phyloP scores from a whole-genome alignment of 768 basidiomycete genomes.

The Suillus plorans region DNA sequence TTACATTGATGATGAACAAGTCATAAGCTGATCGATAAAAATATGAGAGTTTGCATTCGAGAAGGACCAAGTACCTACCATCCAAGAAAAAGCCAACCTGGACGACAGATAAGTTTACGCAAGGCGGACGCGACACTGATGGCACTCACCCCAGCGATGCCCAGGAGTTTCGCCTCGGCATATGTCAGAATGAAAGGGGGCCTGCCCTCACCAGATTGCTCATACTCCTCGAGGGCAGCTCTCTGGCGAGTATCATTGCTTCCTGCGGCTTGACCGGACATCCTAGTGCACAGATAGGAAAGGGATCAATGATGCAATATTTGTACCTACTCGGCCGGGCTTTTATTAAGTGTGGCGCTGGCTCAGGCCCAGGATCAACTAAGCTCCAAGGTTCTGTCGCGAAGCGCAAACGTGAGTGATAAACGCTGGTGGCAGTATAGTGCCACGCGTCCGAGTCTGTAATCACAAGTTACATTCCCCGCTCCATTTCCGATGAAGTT shows the following conservation, averaged over 20 bases:
- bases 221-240: constrained; percentile 25
- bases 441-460: too few species aligned
- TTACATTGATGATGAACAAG: constrained; percentile 67
- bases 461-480: too few species aligned
- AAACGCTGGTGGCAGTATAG: too few species aligned
- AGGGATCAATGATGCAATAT: not conserved
- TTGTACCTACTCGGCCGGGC: too few species aligned
- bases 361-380: not conserved
- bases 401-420: too few species aligned
- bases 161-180: constrained; percentile 58
- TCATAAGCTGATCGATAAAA: constrained; percentile 54
- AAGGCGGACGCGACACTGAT: not conserved
- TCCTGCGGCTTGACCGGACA: not conserved
- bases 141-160: constrained; percentile 56
- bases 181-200: constrained; percentile 41
- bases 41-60: not conserved
- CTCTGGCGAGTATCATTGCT: not conserved
- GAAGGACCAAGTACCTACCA: constrained; percentile 38
- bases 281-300: not conserved
- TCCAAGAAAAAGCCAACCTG: constrained; percentile 74
- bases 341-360: not conserved
- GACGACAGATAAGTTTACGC: not conserved
- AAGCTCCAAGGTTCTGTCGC: not conserved
- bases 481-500: too few species aligned
- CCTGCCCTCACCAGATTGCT: constrained; percentile 27